Evolutionary conservation across 768 basidiomycete species (phyloP), one percentile per base, ranked within the genome.

Genomic region (Macrolepiota dolichaula): DNA sequence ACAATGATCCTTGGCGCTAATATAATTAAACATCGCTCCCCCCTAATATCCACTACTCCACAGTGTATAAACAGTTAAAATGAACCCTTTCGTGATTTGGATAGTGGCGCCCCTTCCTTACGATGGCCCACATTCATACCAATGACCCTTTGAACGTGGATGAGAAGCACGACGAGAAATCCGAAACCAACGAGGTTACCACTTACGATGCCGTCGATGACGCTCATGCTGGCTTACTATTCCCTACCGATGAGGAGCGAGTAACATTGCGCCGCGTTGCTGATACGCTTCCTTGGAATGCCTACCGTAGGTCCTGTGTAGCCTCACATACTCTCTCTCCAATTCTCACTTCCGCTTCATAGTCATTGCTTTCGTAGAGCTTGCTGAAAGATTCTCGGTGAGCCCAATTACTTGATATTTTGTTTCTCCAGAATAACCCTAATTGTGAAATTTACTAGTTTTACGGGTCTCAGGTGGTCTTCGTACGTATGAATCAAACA

Each of bases 351-450:
- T 13, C 17, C 4, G 7, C 22, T 25, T 51, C 42, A 49, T 55
- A 87, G 85, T 87, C 51, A 86, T 91, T 58, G 87, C 86, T 12
- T 37, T 86, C 27, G 78, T 89, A 27, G 88, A 91, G 70, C 72
- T 89, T 46, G 87, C 86, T 2, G 90, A 91, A 68, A 84, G 89
- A 9, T 91, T 91, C 73, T 90, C 89, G 36, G 83, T 85, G 64
- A 52, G 79, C 17, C 13, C 42, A 10, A 32, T 19, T 13, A 37
- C 32, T 4, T 19, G 24, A 10, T 37, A 11, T 4, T 25, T n/a
- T n/a, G n/a, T n/a, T n/a, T n/a, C n/a, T n/a, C n/a, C n/a, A n/a
- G n/a, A n/a, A n/a, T n/a, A n/a, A n/a, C n/a, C n/a, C n/a, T n/a
- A n/a, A n/a, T n/a, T n/a, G n/a, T n/a, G n/a, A n/a, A n/a, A n/a